These are phyloP conservation scores for Crithidia sp. DNA, from an alignment of 208 protist genomes.

Conservation along the genomic window DNA sequence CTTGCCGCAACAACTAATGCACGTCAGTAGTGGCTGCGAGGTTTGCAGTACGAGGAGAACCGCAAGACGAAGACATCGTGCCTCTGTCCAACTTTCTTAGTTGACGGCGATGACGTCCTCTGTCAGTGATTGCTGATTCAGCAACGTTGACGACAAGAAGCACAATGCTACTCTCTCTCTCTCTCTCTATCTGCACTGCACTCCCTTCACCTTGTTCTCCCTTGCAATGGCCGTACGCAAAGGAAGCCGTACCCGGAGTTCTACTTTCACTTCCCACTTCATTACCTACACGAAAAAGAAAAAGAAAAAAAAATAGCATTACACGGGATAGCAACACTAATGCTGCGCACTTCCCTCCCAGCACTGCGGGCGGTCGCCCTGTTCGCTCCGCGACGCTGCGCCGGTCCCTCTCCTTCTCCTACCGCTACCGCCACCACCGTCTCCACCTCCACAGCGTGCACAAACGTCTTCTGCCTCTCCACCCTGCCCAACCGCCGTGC, in stretches of 20 bases:
- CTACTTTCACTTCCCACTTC: background rate
- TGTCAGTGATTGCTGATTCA: background rate
- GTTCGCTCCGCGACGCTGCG: background rate
- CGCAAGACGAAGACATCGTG: too few relatives aligned
- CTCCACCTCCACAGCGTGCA: too few relatives aligned
- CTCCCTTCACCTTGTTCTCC: background rate
- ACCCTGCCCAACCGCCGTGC: background rate
- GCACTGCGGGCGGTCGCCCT: background rate
- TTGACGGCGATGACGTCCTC: too few relatives aligned
- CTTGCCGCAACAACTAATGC: too few relatives aligned
- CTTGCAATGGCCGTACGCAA: too few relatives aligned
- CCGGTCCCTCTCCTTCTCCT: background rate
- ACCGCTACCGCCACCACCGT: too few relatives aligned
- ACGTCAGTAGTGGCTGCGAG: too few relatives aligned
- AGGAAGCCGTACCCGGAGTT: background rate
- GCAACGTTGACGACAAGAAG: background rate
- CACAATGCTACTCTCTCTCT: background rate
- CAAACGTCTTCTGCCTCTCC: too few relatives aligned
- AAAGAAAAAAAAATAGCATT: background rate
- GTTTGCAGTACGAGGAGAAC: too few relatives aligned
- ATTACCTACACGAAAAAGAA: background rate
- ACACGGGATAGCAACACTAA: background rate
- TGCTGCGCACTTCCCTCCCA: slow-evolving; percentile 6
- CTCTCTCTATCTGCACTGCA: slow-evolving; percentile 4
- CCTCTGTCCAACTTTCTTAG: too few relatives aligned